Evolutionary conservation across 257 asterid species (phyloP), one percentile per base, ranked within the genome.

Genomic region (Solanum chaucha): DNA sequence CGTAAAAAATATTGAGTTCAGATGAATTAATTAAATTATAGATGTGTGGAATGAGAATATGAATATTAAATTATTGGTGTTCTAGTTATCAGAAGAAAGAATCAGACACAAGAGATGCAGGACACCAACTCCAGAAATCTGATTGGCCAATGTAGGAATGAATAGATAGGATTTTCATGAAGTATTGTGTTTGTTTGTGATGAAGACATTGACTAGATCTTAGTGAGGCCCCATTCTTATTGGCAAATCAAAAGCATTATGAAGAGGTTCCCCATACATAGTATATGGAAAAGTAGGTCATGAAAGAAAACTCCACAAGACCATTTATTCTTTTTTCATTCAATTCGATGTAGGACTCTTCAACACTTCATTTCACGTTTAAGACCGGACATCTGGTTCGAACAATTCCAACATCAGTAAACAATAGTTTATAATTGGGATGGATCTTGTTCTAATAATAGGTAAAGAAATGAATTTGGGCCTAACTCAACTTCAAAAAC

Each of bases 311-410:
- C 8, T 51, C 0, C 8, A 0, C 22, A 51, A 51, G 24, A 19
- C 5, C 10, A 58, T 19, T 1, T 0, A 58, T 19, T 58, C 0
- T 19, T 58, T 19, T 58, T 7, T 58, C 12, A 28, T 28, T 28
- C 28, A 28, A 59, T 22, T 59, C 1, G 24, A 22, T 8, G 5
- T 59, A 0, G 13, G 5, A 20, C 0, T 51, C 61, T 51, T 51
- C 9, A 51, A 15, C 3, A 51, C 9, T 0, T 0, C 0, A 51
- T 51, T 51, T 51, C 1, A 51, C 22, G 0, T 51, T 51, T 0
- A 51, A 51, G 22, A 15, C 0, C 0, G 0, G 61, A 51, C 22
- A 51, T 51, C 8, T 15, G 3, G 8, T 51, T 51, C 3, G 61
- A 51, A 3, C 61, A 15, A 51, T 2, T 15, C n/a, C 64, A 55